Base-by-base conservation (phyloP, 306 rosid species). In the Coriaria nepalensis region DNA sequence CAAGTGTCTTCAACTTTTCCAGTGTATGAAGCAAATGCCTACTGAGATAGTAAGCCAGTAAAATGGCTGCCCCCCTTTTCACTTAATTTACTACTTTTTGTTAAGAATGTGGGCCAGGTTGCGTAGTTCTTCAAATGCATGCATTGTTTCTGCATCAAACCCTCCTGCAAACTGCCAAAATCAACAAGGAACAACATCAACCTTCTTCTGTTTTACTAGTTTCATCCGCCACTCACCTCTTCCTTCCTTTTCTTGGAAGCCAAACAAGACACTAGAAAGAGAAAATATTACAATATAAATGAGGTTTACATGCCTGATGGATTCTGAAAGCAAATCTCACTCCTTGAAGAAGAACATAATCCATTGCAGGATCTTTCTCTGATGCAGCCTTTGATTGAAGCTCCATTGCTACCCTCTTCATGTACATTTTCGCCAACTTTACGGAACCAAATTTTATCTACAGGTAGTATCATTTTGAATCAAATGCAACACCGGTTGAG, bases 161-260 rank as follows among this genome's bases (percentile, higher is more conserved):
- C 97, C 97, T 60, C 97, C 97, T 9, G 95, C 97, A 85, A 90
- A 90, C 97, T 90, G 92, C 69, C n/a, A n/a, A n/a, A n/a, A 68
- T 52, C 39, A 6, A 46, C 7, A 52, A 71, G 7, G 45, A 51
- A 42, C 37, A 56, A 46, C 42, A 60, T 37, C 61, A 13, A 11
- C 6, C n/a, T 10, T 11, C 9, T 2, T 29, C 43, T 37, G 45
- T 55, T 35, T 39, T 46, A 12, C 37, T 44, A 13, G 40, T 13
- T n/a, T n/a, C n/a, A n/a, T n/a, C n/a, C n/a, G n/a, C n/a, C n/a
- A n/a, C n/a, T n/a, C n/a, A n/a, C n/a, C n/a, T n/a, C n/a, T n/a
- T n/a, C n/a, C n/a, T n/a, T n/a, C n/a, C n/a, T n/a, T n/a, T n/a
- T n/a, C n/a, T n/a, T n/a, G n/a, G n/a, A n/a, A n/a, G n/a, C n/a